Percentiles rank a stretch among this genome's conserved stretches.
Evolutionary conservation across 768 basidiomycete genomes (phyloP).

Genomic region (Solioccasus polychromus): DNA sequence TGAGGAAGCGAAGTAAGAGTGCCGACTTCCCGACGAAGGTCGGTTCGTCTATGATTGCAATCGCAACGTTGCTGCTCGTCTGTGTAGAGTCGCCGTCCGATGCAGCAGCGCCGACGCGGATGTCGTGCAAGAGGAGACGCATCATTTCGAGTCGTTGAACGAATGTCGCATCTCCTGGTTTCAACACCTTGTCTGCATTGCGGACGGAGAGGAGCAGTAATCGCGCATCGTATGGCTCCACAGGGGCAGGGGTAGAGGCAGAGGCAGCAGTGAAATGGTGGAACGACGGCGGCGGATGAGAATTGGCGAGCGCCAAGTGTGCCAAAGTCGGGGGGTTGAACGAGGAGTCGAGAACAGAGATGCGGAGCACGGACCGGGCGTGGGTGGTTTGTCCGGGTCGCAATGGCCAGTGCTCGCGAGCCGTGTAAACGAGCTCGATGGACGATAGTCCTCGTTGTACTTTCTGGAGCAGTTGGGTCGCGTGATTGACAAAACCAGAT

Average conservation of each 20-base stretch:
- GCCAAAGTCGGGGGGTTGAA: conserved; percentile 92
- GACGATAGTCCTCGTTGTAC: conserved; percentile 46
- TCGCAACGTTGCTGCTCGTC: conserved; percentile 51
- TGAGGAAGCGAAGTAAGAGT: conserved; percentile 52
- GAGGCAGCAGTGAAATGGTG: background rate
- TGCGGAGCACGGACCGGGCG: conserved; percentile 35
- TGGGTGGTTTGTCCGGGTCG: conserved; percentile 24
- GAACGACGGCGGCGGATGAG: conserved; percentile 24
- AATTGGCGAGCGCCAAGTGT: conserved; percentile 72
- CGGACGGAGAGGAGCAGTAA: conserved; percentile 79
- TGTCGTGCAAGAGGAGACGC: conserved; percentile 55
- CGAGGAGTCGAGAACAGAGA: conserved; percentile 85
- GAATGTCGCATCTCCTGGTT: conserved; percentile 68
- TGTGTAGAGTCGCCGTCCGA: conserved; percentile 1
- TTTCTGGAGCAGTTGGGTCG: conserved; percentile 20
- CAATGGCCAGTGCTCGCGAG: conserved; percentile 67
- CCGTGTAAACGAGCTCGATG: conserved; percentile 58
- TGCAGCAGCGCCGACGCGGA: conserved; percentile 16
- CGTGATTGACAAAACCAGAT: conserved; percentile 19
- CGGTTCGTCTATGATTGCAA: conserved; percentile 83
- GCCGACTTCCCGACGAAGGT: conserved; percentile 83
- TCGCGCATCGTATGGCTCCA: conserved; percentile 59
- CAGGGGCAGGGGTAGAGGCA: background rate
- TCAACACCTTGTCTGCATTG: conserved; percentile 81
- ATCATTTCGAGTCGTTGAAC: conserved; percentile 89